Conservation (phyloP, 1,284 basidiomycete genomes). For the Pseudomicrostroma phylloplanum region DNA sequence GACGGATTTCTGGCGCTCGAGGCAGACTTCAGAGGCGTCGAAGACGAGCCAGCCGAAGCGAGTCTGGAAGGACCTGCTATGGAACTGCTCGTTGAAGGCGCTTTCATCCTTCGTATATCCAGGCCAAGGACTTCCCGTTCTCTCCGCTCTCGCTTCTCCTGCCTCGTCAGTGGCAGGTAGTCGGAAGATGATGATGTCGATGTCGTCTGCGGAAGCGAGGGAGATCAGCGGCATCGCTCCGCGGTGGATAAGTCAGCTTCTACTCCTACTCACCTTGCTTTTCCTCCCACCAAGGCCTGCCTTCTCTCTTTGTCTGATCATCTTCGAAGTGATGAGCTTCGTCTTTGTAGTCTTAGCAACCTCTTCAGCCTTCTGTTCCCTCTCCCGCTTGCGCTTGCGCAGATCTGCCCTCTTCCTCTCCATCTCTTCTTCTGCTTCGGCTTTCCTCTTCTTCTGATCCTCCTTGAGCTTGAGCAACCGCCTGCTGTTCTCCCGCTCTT, state of each 20-base stretch:
- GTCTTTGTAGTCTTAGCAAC: background rate
- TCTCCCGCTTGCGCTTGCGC: background rate
- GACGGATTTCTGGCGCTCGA: no score
- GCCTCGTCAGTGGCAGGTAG: slow-evolving; percentile 2
- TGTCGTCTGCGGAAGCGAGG: background rate
- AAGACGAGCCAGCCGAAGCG: background rate
- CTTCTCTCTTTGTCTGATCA: slow-evolving; percentile 12
- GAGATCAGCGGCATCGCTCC: background rate
- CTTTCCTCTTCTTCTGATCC: background rate
- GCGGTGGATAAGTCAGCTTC: background rate
- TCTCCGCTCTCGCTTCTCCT: slow-evolving; percentile 6
- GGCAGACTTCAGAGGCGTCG: background rate
- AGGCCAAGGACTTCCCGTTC: slow-evolving; percentile 3
- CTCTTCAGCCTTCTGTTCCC: background rate
- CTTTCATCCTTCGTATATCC: background rate
- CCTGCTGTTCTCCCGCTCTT: background rate
- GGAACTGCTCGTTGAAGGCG: background rate
- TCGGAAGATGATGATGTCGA: background rate
- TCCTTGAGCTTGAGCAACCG: background rate
- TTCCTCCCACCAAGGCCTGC: slow-evolving; percentile 8
- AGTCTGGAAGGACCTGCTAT: background rate
- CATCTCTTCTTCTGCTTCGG: background rate
- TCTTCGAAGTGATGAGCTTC: slow-evolving; percentile 10
- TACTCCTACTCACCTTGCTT: background rate
- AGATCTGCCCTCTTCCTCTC: background rate